Conservation (phyloP, 768 basidiomycete species). For the Clathrus columnatus region DNA sequence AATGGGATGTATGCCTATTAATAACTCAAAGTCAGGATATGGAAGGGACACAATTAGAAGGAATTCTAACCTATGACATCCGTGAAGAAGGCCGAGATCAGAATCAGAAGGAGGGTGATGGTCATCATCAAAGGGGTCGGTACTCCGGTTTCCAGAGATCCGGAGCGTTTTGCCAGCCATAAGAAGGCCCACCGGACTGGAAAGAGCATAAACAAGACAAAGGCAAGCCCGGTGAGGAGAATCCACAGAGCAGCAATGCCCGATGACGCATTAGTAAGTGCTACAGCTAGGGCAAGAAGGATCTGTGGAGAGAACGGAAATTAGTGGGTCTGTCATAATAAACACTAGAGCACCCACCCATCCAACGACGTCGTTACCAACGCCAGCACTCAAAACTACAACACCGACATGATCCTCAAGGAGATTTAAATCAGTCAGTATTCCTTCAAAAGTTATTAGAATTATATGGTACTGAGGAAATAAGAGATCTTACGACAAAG, state of each 20-base stretch:
- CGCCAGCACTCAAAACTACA: constrained; percentile 73
- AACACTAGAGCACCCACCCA: background rate
- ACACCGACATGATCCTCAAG: constrained; percentile 81
- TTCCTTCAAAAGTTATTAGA: constrained; percentile 31
- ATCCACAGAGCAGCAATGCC: constrained; percentile 77
- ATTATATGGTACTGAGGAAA: background rate
- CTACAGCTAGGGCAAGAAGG: constrained; percentile 73
- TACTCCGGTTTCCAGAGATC: constrained; percentile 61
- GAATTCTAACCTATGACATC: constrained; percentile 79
- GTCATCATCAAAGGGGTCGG: constrained; percentile 77
- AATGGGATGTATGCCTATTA: constrained; percentile 18
- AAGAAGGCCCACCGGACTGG: constrained; percentile 55
- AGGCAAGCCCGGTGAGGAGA: constrained; percentile 59
- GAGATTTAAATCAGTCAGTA: constrained; percentile 73
- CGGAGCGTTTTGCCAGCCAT: constrained; percentile 60
- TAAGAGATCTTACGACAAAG: constrained; percentile 50
- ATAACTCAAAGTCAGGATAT: constrained; percentile 9
- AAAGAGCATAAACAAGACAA: constrained; percentile 54
- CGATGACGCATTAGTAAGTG: constrained; percentile 67
- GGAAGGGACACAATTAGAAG: constrained; percentile 20
- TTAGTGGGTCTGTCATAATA: constrained; percentile 9
- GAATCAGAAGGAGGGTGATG: constrained; percentile 62
- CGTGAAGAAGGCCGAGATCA: constrained; percentile 73
- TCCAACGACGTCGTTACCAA: constrained; percentile 58
- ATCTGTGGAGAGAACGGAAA: constrained; percentile 52